A percentile compares a stretch with the other conserved stretches of the same genome.
Conservation (phyloP, 1,284 basidiomycete genomes). For the Boletellus deceptivus region DNA sequence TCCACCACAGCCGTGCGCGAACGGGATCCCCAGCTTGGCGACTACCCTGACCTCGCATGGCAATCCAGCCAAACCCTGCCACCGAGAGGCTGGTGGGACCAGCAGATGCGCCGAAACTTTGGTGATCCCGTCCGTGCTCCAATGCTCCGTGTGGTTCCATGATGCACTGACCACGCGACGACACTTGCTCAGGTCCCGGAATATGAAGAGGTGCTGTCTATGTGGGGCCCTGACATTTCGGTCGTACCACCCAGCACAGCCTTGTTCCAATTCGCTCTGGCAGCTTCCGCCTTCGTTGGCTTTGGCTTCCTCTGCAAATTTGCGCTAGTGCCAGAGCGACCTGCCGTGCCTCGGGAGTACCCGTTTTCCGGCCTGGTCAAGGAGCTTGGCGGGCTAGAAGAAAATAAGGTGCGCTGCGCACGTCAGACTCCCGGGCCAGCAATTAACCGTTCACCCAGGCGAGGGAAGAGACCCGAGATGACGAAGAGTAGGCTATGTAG, state of each 20-base stretch:
- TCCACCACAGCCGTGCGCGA: slow-evolving; percentile 34
- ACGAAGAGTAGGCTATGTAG: slow-evolving; percentile 25
- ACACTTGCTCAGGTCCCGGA: slow-evolving; percentile 65
- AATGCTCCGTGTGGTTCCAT: background rate
- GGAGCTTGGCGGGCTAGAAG: slow-evolving; percentile 73
- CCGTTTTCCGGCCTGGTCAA: slow-evolving; percentile 68
- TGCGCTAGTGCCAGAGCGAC: slow-evolving; percentile 53
- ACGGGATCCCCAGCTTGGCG: slow-evolving; percentile 64
- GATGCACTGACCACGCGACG: slow-evolving; percentile 13
- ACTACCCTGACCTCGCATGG: slow-evolving; percentile 76
- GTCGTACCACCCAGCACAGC: slow-evolving; percentile 56
- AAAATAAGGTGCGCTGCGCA: slow-evolving; percentile 57
- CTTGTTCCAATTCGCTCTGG: slow-evolving; percentile 61
- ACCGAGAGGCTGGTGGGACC: slow-evolving; percentile 80
- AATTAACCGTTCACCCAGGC: slow-evolving; percentile 22
- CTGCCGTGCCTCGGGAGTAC: slow-evolving; percentile 66
- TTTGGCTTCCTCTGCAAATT: slow-evolving; percentile 58
- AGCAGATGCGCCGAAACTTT: slow-evolving; percentile 80
- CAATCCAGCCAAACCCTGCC: slow-evolving; percentile 67
- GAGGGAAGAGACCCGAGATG: slow-evolving; percentile 28
- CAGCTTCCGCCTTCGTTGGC: slow-evolving; percentile 55
- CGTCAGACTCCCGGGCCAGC: background rate
- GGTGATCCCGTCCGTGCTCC: slow-evolving; percentile 68
- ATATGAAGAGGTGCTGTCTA: slow-evolving; percentile 78
- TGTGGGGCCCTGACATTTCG: slow-evolving; percentile 86